Evolutionary conservation across 129 eudicot genomes (phyloP).

Genomic region (Scalesia atractyloides): DNA sequence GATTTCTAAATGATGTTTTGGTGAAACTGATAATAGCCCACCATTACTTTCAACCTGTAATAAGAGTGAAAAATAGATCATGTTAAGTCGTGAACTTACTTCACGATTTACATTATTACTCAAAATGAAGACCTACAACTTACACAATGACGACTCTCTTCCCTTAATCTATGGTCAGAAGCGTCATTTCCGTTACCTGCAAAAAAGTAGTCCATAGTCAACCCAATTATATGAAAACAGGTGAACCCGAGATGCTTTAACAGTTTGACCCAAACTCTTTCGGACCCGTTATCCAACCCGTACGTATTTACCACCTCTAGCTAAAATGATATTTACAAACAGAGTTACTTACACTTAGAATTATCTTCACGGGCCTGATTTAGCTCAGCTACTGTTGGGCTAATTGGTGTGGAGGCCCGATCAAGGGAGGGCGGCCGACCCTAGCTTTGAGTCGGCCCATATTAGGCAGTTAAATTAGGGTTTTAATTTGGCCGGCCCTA

Average conservation of each 20-base stretch:
- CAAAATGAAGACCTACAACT: constrained; percentile 74
- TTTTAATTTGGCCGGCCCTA: too few relatives aligned
- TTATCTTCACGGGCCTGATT: constrained; percentile 27
- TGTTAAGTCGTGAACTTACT: neutral
- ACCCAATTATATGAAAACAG: neutral
- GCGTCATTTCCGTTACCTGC: constrained; percentile 51
- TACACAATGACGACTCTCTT: constrained; percentile 76
- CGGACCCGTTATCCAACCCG: neutral
- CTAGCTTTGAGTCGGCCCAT: too few relatives aligned
- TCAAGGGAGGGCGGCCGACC: too few relatives aligned
- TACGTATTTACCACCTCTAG: neutral
- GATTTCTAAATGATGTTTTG: constrained; percentile 24
- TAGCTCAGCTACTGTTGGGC: too few relatives aligned
- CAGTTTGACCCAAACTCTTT: neutral
- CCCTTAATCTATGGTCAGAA: constrained; percentile 24
- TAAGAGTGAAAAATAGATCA: neutral
- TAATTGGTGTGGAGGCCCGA: too few relatives aligned
- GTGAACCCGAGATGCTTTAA: neutral
- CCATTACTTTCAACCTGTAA: constrained; percentile 6
- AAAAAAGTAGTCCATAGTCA: constrained; percentile 14
- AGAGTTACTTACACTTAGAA: constrained; percentile 34
- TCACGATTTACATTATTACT: constrained; percentile 23
- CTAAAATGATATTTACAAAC: too few relatives aligned
- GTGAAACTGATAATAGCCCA: neutral
- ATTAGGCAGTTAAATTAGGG: too few relatives aligned